Conservation (phyloP, 441 rosid species). For the Eutrema salsugineum region DNA sequence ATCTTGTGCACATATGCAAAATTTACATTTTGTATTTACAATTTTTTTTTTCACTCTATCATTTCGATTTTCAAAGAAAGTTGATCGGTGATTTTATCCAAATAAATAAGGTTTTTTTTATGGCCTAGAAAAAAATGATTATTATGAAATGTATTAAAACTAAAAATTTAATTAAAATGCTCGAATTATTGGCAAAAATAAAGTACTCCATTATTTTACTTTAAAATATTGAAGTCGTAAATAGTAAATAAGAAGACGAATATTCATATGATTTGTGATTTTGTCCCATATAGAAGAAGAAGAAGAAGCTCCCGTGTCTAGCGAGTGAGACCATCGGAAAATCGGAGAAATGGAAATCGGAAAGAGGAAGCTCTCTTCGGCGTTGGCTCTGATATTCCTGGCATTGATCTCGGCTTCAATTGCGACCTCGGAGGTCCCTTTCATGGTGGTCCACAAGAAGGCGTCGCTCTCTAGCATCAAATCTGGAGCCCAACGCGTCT, state of each 20-base stretch:
- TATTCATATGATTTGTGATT: not conserved
- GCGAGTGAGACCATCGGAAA: constrained; percentile 4
- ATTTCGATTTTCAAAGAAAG: too few relatives aligned
- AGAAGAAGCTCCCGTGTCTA: not conserved
- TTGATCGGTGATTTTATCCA: too few relatives aligned
- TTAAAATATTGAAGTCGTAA: not conserved
- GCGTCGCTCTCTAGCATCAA: constrained; percentile 65
- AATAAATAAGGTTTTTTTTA: too few relatives aligned
- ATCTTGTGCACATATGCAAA: too few relatives aligned
- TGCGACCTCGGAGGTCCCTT: constrained; percentile 61
- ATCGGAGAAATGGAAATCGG: not conserved
- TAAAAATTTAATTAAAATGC: too few relatives aligned
- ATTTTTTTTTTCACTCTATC: too few relatives aligned
- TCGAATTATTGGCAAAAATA: too few relatives aligned
- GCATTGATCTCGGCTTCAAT: constrained; percentile 42
- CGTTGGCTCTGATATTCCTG: constrained; percentile 36
- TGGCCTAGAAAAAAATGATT: too few relatives aligned
- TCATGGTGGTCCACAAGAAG: constrained; percentile 84
- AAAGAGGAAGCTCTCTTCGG: constrained; percentile 21
- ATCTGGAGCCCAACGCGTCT: constrained; percentile 72
- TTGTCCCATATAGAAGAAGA: not conserved
- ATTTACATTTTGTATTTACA: too few relatives aligned
- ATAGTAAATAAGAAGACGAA: not conserved
- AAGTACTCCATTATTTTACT: too few relatives aligned
- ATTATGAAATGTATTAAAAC: too few relatives aligned